Evolutionary conservation across 495 filamentous ascomycete genomes (phyloP).

Genomic region (Xylaria scruposa): DNA sequence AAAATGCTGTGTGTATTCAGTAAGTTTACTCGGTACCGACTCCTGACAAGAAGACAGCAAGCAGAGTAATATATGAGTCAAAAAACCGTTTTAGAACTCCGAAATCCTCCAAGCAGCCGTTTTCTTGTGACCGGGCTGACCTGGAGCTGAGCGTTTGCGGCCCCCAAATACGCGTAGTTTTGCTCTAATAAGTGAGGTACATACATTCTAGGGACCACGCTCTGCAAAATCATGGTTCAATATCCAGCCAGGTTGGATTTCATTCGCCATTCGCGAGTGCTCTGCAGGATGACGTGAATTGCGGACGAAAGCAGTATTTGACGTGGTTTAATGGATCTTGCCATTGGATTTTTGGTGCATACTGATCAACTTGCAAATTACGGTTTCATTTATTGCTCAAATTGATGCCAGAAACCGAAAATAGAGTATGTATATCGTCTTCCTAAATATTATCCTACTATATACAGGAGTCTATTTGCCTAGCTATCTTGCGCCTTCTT

Average conservation of each 20-base stretch:
- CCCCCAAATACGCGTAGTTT: background rate
- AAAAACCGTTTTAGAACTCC: background rate
- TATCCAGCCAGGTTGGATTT: no score
- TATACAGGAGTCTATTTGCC: no score
- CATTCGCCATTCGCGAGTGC: no score
- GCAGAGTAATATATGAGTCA: background rate
- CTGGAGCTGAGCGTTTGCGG: background rate
- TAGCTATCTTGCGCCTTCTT: no score
- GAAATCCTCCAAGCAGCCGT: background rate
- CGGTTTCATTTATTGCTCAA: background rate
- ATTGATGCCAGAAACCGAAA: background rate
- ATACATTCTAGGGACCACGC: no score
- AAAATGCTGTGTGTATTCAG: background rate
- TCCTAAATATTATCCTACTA: no score
- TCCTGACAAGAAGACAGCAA: background rate
- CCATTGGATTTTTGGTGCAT: no score
- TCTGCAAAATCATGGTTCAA: no score
- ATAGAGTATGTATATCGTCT: background rate
- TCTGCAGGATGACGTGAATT: no score
- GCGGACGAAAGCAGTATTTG: no score
- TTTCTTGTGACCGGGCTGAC: background rate
- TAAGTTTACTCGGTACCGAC: background rate
- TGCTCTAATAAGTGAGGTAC: background rate
- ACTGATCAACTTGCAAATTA: background rate
- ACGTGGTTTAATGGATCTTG: no score